Percentiles rank a stretch among this genome's conserved stretches.
phyloP scores from a whole-genome alignment of 169 alveolate species.

The Cyclospora cayetanensis region DNA sequence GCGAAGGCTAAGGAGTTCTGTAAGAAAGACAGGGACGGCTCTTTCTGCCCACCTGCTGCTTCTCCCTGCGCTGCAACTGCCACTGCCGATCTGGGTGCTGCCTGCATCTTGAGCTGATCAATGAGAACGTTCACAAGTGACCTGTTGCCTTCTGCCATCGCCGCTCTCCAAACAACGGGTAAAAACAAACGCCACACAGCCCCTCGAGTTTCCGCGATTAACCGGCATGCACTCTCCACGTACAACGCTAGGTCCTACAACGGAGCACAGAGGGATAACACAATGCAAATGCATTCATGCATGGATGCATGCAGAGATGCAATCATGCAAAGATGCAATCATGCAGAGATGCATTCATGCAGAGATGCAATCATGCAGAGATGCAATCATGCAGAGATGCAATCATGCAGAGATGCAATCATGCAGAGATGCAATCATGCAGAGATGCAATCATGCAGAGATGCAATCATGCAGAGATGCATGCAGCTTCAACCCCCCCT shows the following conservation, averaged over 20 bases:
- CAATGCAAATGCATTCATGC: not conserved
- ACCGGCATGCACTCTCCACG: slow-evolving; percentile 65
- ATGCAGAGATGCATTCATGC: too few relatives aligned
- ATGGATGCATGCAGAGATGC: too few relatives aligned
- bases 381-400: too few relatives aligned
- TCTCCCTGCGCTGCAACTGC: not conserved
- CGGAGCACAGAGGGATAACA: not conserved
- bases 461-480: too few relatives aligned
- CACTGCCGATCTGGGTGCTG: slow-evolving; percentile 48
- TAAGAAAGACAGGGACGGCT: too few relatives aligned
- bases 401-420: too few relatives aligned
- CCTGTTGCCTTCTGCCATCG: slow-evolving; percentile 69
- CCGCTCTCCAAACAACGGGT: slow-evolving; percentile 69
- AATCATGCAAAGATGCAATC: too few relatives aligned
- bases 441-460: too few relatives aligned
- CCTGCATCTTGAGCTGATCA: slow-evolving; percentile 33
- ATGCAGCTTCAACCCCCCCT: too few relatives aligned
- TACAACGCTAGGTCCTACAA: slow-evolving; percentile 59
- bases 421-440: too few relatives aligned
- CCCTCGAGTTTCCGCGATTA: slow-evolving; percentile 54
- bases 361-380: too few relatives aligned
- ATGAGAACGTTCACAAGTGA: slow-evolving; percentile 66
- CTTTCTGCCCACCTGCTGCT: not conserved
- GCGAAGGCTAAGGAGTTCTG: too few relatives aligned
- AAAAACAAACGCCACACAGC: slow-evolving; percentile 67